These are phyloP conservation scores for Byssoonygena ceratinophila DNA, from an alignment of 2,329 filamentous ascomycete genomes.

Conservation along the genomic window DNA sequence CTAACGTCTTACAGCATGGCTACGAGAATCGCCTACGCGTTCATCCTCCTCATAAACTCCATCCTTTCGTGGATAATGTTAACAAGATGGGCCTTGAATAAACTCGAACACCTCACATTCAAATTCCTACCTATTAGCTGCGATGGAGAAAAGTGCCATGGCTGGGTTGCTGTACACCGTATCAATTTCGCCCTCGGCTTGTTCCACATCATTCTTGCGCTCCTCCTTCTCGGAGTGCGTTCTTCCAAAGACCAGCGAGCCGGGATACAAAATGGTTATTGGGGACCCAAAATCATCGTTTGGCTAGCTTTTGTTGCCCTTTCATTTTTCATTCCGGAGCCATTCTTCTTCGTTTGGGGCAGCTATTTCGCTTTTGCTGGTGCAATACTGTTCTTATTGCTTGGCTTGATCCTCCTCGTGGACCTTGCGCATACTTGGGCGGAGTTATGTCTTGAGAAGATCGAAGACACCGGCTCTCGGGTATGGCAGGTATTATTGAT, in stretches of 20 bases:
- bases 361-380: slow-evolving; percentile 83
- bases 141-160: slow-evolving; percentile 79
- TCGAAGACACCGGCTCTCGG: slow-evolving; percentile 76
- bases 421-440: slow-evolving; percentile 96
- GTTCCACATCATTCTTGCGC: slow-evolving; percentile 79
- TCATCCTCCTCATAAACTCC: slow-evolving; percentile 91
- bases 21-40: slow-evolving; percentile 89
- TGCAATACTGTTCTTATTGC: slow-evolving; percentile 84
- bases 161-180: slow-evolving; percentile 90
- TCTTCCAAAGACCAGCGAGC: slow-evolving; percentile 81
- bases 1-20: slow-evolving; percentile 58
- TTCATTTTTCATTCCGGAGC: slow-evolving; percentile 90
- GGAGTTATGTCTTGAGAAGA: slow-evolving; percentile 87
- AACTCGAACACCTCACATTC: slow-evolving; percentile 79
- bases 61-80: slow-evolving; percentile 99
- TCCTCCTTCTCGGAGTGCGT: slow-evolving; percentile 74
- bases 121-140: slow-evolving; percentile 96
- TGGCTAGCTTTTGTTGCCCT: slow-evolving; percentile 81
- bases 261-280: slow-evolving; percentile 92
- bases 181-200: slow-evolving; percentile 96
- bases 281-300: slow-evolving; percentile 87
- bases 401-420: slow-evolving; percentile 83
- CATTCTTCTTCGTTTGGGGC: slow-evolving; percentile 90
- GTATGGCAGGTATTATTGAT: slow-evolving; percentile 80
- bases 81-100: slow-evolving; percentile 95